phyloP scores from a whole-genome alignment of 805 yeast genomes.

The Jamesozyma spencerorum region DNA sequence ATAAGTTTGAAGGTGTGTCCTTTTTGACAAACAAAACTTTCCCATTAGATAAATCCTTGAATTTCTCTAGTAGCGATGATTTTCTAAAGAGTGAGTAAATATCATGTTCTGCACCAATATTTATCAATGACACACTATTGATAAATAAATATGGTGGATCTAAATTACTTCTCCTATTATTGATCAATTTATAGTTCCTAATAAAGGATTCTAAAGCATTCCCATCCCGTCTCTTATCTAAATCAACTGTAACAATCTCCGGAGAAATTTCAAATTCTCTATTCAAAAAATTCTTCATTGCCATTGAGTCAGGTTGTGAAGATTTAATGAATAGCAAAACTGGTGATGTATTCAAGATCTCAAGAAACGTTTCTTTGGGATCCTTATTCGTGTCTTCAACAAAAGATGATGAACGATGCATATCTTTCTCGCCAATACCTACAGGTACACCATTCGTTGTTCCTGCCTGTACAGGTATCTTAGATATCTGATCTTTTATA shows the following conservation, averaged over 20 bases:
- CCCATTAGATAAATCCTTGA: conserved; percentile 12
- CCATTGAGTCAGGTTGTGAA: conserved; percentile 59
- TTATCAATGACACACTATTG: conserved; percentile 19
- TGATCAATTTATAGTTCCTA: conserved; percentile 1
- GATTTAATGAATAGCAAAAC: conserved; percentile 43
- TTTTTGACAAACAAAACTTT: conserved; percentile 12
- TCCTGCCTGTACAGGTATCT: too few relatives aligned
- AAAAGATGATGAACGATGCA: too few relatives aligned
- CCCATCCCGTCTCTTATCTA: conserved; percentile 70
- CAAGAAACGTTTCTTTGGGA: conserved; percentile 28
- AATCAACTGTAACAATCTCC: conserved; percentile 59
- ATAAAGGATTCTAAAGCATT: conserved; percentile 59
- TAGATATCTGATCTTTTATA: background rate
- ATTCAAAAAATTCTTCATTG: conserved; percentile 51
- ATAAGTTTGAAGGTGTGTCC: conserved; percentile 20
- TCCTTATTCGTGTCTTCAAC: too few relatives aligned
- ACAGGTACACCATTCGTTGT: background rate
- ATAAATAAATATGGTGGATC: conserved; percentile 19
- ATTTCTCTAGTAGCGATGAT: conserved; percentile 9
- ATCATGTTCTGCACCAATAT: conserved; percentile 10
- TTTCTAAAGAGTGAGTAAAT: conserved; percentile 10
- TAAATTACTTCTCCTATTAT: background rate
- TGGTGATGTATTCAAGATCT: conserved; percentile 51
- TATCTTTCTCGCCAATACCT: too few relatives aligned
- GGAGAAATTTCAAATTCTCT: conserved; percentile 63